A percentile compares a stretch with the other conserved stretches of the same genome.
phyloP scores from a whole-genome alignment of 1,284 basidiomycete genomes.

The Puccinia novopanici region DNA sequence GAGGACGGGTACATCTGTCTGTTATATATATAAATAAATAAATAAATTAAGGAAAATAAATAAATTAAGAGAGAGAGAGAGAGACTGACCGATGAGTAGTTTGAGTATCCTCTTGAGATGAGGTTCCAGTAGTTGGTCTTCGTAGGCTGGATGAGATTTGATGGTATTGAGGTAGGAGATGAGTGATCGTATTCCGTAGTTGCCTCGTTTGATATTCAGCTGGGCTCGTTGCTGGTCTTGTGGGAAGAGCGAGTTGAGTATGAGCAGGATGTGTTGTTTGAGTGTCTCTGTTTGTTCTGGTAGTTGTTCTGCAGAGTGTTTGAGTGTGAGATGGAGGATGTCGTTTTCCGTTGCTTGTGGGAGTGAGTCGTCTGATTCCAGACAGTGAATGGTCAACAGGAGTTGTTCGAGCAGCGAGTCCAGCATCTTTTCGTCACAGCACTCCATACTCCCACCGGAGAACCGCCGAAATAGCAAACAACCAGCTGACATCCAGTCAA shows the following conservation, averaged over 20 bases:
- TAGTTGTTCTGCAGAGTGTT: background rate
- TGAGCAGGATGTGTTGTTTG: background rate
- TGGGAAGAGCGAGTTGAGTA: slow-evolving; percentile 14
- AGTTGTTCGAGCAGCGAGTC: slow-evolving; percentile 16
- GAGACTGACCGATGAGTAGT: slow-evolving; percentile 18
- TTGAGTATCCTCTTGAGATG: slow-evolving; percentile 16
- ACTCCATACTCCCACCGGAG: too few relatives aligned
- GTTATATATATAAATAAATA: background rate
- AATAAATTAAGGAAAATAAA: background rate
- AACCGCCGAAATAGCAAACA: too few relatives aligned
- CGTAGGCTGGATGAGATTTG: background rate
- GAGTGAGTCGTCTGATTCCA: slow-evolving; percentile 28
- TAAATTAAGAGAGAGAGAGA: background rate
- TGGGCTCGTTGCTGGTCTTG: background rate
- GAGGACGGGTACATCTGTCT: slow-evolving; percentile 39
- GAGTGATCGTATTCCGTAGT: slow-evolving; percentile 15
- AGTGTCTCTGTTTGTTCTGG: background rate
- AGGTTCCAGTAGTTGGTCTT: slow-evolving; percentile 10
- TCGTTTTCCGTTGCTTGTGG: slow-evolving; percentile 4
- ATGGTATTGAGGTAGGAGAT: background rate
- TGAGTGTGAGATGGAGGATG: background rate
- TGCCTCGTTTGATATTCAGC: slow-evolving; percentile 25
- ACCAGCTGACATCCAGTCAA: too few relatives aligned
- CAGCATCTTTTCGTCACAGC: too few relatives aligned
- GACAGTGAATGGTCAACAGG: slow-evolving; percentile 33